Evolutionary conservation across 1,284 basidiomycete species (phyloP), one percentile per base, ranked within the genome.

Genomic region (Cryptococcus sp.): DNA sequence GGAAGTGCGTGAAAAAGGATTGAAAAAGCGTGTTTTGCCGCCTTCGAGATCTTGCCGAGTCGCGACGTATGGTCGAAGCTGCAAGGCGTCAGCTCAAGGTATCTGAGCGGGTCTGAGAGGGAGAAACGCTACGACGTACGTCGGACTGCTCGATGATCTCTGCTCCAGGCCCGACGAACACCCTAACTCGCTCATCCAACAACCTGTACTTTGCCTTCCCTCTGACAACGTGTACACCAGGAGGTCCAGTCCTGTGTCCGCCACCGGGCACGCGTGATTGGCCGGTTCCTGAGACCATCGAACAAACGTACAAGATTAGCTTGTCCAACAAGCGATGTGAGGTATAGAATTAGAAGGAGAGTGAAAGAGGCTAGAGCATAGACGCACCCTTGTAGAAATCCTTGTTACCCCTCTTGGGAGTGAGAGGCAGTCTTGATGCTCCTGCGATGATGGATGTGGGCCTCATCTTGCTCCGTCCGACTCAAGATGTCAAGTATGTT

Each of bases 321-420:
- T 7, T 22, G n/a, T 22, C 23, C n/a, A 16, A 11, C 8, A 20
- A 17, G 16, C 20, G 17, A 45, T 45, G 10, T 10, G 30, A 13
- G 7, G 5, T 2, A 10, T 5, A 35, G 8, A 2, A 10, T 13
- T 4, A 35, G 38, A 41, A 30, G 19, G 6, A 39, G 27, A 5
- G 19, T 38, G n/a, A 19, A 40, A 5, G 16, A 30, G 19, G 19
- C 39, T 40, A 25, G 47, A 47, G 50, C 35, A 22, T 35, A 27
- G 30, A 51, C 79, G 39, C 11, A 88, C 92, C 93, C 79, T 95
- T 96, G 83, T 94, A 95, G 74, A 83, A 95, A 76, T 95, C 91
- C 71, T 94, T 95, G 81, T 93, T 94, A 19, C 85, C 93, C 52
- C 86, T 81, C 77, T 95, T 95, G 0, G 89, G 82, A 0, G 88